Evolutionary conservation across 1,284 basidiomycete genomes (phyloP).

Genomic region (Trichosporon sp.): DNA sequence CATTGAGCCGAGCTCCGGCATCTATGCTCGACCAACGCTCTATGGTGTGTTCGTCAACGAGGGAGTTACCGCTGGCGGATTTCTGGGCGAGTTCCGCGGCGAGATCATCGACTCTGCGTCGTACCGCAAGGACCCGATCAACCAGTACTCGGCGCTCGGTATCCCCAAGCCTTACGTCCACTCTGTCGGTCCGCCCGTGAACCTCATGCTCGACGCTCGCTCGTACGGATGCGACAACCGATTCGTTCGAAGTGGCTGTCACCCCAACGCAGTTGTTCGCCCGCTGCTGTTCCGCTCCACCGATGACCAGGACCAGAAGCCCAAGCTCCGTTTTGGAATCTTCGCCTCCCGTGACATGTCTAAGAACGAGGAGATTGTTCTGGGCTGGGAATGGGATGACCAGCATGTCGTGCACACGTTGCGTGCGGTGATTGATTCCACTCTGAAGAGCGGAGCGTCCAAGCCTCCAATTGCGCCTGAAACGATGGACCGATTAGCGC

Average conservation of each 20-base stretch:
- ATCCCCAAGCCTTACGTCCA: constrained; percentile 71
- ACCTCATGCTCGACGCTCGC: constrained; percentile 78
- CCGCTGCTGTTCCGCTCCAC: constrained; percentile 64
- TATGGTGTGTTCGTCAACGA: constrained; percentile 53
- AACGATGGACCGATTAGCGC: constrained; percentile 53
- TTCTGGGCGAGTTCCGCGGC: constrained; percentile 53
- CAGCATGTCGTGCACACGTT: constrained; percentile 81
- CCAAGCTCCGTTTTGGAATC: constrained; percentile 72
- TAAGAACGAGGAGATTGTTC: constrained; percentile 80
- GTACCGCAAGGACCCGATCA: constrained; percentile 59
- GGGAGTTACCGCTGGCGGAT: constrained; percentile 37
- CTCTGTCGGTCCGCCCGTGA: constrained; percentile 75
- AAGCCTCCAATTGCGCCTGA: constrained; percentile 38
- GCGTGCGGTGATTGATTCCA: constrained; percentile 39
- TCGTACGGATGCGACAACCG: constrained; percentile 73
- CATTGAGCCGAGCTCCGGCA: constrained; percentile 39
- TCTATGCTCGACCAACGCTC: constrained; percentile 49
- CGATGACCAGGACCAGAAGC: constrained; percentile 34
- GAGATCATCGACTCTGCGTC: constrained; percentile 49
- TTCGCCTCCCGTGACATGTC: constrained; percentile 79
- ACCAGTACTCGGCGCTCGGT: constrained; percentile 62
- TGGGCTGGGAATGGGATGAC: constrained; percentile 98
- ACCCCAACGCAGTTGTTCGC: constrained; percentile 83
- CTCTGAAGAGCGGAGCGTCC: constrained; percentile 31
- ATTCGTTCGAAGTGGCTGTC: constrained; percentile 81